A percentile compares a stretch with the other conserved stretches of the same genome.
These are phyloP conservation scores for Sclerotinia spermophila DNA, from an alignment of 2,329 filamentous ascomycete species.

Conservation along the genomic window DNA sequence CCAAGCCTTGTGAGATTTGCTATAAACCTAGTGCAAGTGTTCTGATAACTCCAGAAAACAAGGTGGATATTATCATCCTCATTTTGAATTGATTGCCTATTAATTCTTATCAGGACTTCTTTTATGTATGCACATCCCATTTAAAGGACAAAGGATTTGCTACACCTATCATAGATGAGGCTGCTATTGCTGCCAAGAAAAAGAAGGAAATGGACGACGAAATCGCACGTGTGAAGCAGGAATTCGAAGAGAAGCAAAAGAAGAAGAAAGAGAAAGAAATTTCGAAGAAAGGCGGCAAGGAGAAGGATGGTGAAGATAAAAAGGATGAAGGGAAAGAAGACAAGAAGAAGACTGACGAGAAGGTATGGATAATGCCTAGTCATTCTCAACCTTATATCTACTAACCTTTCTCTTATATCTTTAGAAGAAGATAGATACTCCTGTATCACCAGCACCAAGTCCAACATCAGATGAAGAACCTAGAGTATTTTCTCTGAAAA, in stretches of 20 bases:
- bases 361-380: constrained; percentile 35
- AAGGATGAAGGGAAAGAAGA: constrained; percentile 44
- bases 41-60: constrained; percentile 82
- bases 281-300: constrained; percentile 49
- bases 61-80: constrained; percentile 50
- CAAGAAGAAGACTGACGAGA: constrained; percentile 42
- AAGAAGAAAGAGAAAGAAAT: constrained; percentile 64
- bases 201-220: constrained; percentile 64
- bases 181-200: constrained; percentile 54
- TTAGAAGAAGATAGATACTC: constrained; percentile 32
- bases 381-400: not conserved
- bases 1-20: constrained; percentile 86
- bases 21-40: constrained; percentile 85
- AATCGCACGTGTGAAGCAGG: constrained; percentile 60
- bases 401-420: constrained; percentile 18
- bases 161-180: constrained; percentile 67
- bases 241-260: constrained; percentile 75
- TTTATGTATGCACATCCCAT: constrained; percentile 83
- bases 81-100: not conserved
- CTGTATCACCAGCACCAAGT: constrained; percentile 7
- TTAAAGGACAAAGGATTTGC: constrained; percentile 82
- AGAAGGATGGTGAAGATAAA: constrained; percentile 44
- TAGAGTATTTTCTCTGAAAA: constrained; percentile 79
- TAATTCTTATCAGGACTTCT: constrained; percentile 63
- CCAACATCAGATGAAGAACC: constrained; percentile 52